These are phyloP conservation scores for Blastocystis sp. DNA, from an alignment of 352 stramenopile genomes.

Conservation along the genomic window DNA sequence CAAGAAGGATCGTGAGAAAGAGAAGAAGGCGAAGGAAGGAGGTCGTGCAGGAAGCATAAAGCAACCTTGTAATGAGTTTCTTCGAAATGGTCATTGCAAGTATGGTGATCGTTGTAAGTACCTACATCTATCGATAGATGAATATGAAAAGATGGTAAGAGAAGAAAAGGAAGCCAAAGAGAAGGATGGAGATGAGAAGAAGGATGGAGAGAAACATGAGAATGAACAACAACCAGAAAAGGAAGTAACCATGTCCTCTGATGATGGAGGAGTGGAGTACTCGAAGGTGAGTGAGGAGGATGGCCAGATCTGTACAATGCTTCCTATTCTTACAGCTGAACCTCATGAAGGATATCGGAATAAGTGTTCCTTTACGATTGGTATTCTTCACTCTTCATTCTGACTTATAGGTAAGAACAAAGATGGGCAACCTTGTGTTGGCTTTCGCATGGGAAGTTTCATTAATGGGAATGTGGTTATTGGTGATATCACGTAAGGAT, in stretches of 20 bases:
- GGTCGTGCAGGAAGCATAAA: slow-evolving; percentile 69
- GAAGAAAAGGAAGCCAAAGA: neutral
- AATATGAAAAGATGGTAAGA: slow-evolving; percentile 18
- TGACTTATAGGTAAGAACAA: slow-evolving; percentile 2
- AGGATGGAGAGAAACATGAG: neutral
- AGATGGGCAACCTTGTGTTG: slow-evolving; percentile 10
- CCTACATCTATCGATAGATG: slow-evolving; percentile 35
- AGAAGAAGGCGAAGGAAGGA: slow-evolving; percentile 67
- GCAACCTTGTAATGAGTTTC: slow-evolving; percentile 67
- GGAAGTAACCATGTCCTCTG: neutral
- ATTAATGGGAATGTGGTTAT: slow-evolving; percentile 53
- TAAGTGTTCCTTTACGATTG: slow-evolving; percentile 58
- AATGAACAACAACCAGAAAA: neutral
- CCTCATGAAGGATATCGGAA: slow-evolving; percentile 37
- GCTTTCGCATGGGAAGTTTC: slow-evolving; percentile 61
- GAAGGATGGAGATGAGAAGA: neutral
- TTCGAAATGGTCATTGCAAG: slow-evolving; percentile 34
- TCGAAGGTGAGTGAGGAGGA: neutral
- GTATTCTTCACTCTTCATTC: neutral
- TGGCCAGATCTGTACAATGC: slow-evolving; percentile 45
- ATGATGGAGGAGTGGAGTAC: neutral
- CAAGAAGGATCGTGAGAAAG: slow-evolving; percentile 78
- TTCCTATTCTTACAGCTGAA: slow-evolving; percentile 2
- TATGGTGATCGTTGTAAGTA: slow-evolving; percentile 57
- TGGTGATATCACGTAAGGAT: neutral